Conservation (phyloP, 2,329 filamentous ascomycete genomes). For the Metarhizium sp. region DNA sequence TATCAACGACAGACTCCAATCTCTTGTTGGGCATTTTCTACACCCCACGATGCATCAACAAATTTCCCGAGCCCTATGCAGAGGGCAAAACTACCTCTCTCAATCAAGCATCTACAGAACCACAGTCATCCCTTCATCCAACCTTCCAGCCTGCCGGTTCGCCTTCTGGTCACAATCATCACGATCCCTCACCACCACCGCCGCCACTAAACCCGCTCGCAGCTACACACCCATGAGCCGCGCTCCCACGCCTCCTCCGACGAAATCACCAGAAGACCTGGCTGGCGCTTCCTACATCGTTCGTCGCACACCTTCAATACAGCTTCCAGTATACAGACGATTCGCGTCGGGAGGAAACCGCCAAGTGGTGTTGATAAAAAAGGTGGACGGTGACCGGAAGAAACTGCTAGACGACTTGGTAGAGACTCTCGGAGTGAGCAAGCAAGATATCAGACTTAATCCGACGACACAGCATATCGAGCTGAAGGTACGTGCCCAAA, state of each 20-base stretch:
- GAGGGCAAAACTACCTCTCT: conserved; percentile 11
- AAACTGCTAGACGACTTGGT: conserved; percentile 56
- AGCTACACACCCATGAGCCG: conserved; percentile 17
- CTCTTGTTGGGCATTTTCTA: neutral
- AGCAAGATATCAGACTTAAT: conserved; percentile 44
- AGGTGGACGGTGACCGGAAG: conserved; percentile 63
- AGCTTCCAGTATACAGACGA: conserved; percentile 69
- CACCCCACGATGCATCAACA: conserved; percentile 17
- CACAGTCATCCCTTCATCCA: conserved; percentile 7
- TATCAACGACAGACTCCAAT: neutral
- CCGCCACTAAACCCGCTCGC: conserved; percentile 11
- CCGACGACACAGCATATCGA: conserved; percentile 63
- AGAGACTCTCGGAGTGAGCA: conserved; percentile 44
- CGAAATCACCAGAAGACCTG: conserved; percentile 21
- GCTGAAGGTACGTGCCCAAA: conserved; percentile 49
- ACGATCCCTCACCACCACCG: conserved; percentile 1
- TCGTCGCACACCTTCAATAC: conserved; percentile 57
- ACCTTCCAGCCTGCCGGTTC: conserved; percentile 10
- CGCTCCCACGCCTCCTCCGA: conserved; percentile 18
- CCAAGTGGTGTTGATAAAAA: conserved; percentile 66
- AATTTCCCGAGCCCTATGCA: conserved; percentile 14
- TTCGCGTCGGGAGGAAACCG: conserved; percentile 67
- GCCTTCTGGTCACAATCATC: conserved; percentile 12
- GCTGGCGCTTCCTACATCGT: conserved; percentile 53
- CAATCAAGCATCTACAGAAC: conserved; percentile 5